These are phyloP conservation scores for Leavenworthia alabamica DNA, from an alignment of 345 rosid species.

Conservation along the genomic window DNA sequence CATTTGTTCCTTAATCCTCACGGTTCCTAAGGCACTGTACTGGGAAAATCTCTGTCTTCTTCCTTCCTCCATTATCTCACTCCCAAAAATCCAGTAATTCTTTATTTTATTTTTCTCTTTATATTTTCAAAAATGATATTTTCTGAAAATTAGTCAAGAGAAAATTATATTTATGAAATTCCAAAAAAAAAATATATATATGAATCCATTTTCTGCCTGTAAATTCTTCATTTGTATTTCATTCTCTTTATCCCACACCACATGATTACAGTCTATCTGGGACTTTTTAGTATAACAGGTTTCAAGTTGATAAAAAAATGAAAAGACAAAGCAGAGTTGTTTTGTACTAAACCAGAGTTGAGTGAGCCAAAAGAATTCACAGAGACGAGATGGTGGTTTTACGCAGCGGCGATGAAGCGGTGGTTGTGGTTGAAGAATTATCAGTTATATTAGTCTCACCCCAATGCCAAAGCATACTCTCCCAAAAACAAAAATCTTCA, in stretches of 20 bases:
- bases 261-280: not conserved
- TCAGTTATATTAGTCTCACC: constrained; percentile 69
- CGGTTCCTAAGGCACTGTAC: constrained; percentile 28
- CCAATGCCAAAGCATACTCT: constrained; percentile 93
- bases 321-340: not conserved
- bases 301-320: not conserved
- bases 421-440: constrained; percentile 35
- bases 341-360: too few relatives aligned
- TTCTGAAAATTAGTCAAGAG: too few relatives aligned
- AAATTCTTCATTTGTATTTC: not conserved
- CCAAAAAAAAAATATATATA: too few relatives aligned
- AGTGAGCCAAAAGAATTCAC: constrained; percentile 18
- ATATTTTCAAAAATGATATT: too few relatives aligned
- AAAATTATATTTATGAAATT: too few relatives aligned
- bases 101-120: not conserved
- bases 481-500: constrained; percentile 74
- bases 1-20: constrained; percentile 21
- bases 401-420: constrained; percentile 22
- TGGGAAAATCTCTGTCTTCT: constrained; percentile 15
- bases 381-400: constrained; percentile 31
- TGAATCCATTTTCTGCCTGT: too few relatives aligned
- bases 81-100: constrained; percentile 13
- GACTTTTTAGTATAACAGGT: constrained; percentile 1
- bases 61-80: constrained; percentile 17
- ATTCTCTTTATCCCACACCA: not conserved